Evolutionary conservation across 1,284 basidiomycete genomes (phyloP).

Genomic region (Bjerkandera adusta): DNA sequence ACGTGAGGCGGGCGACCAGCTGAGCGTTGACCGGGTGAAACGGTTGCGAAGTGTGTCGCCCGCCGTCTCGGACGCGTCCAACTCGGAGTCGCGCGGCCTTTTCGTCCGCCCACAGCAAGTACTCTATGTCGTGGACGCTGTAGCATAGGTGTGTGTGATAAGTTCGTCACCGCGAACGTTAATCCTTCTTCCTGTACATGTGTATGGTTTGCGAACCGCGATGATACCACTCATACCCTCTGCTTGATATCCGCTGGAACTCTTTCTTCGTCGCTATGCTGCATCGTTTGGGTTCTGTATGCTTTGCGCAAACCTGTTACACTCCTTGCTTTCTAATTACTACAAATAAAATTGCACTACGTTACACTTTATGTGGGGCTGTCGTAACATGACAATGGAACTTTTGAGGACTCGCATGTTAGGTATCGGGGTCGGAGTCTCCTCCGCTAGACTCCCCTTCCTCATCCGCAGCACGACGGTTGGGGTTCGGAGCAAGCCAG

Average conservation of each 20-base stretch:
- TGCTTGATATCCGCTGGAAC: constrained; percentile 10
- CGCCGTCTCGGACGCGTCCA: constrained; percentile 60
- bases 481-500: constrained; percentile 56
- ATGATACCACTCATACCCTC: constrained; percentile 6
- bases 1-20: constrained; percentile 66
- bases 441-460: no score
- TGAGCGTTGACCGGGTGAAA: constrained; percentile 59
- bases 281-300: not conserved
- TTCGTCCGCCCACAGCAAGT: constrained; percentile 82
- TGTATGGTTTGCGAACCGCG: not conserved
- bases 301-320: constrained; percentile 6
- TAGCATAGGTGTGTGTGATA: no score
- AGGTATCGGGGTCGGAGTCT: no score
- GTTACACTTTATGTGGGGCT: no score
- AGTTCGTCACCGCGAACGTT: no score
- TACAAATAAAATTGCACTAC: no score
- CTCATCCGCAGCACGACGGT: constrained; percentile 34
- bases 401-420: no score
- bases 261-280: not conserved
- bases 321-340: constrained; percentile 13
- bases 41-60: constrained; percentile 71
- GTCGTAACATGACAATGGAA: no score
- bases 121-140: constrained; percentile 77
- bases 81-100: constrained; percentile 63
- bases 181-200: not conserved